A percentile compares a stretch with the other conserved stretches of the same genome.
phyloP scores from a whole-genome alignment of 495 filamentous ascomycete species.

The Schizothecium vesticola region DNA sequence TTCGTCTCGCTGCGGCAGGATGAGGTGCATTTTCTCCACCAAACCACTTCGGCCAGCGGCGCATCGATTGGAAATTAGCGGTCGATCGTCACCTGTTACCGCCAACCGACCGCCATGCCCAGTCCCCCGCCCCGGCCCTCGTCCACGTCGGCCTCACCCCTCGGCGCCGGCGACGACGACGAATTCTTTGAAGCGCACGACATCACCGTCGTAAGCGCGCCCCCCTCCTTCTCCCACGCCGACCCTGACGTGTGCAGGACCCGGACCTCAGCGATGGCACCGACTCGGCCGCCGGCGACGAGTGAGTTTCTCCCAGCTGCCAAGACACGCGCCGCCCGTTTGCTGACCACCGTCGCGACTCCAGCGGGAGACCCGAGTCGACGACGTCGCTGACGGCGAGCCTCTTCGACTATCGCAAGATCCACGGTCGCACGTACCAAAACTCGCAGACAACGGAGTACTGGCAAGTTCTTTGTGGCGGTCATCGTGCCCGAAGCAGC shows the following conservation, averaged over 20 bases:
- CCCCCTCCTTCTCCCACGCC: neutral
- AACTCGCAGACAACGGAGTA: constrained; percentile 25
- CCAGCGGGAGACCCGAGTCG: constrained; percentile 10
- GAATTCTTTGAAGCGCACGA: neutral
- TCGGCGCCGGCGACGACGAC: neutral
- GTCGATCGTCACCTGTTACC: neutral
- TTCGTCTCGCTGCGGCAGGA: neutral
- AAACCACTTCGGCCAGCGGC: neutral
- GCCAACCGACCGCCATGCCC: neutral
- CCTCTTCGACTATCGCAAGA: constrained; percentile 39
- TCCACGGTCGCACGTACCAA: constrained; percentile 38
- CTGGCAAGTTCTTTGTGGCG: constrained; percentile 18
- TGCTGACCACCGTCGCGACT: neutral
- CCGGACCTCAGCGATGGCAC: constrained; percentile 20
- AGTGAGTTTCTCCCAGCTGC: constrained; percentile 9
- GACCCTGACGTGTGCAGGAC: neutral
- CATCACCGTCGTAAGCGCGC: constrained; percentile 2
- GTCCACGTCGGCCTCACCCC: neutral
- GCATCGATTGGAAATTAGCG: neutral
- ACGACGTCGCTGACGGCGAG: constrained; percentile 42
- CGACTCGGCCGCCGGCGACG: constrained; percentile 36
- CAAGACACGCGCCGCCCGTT: neutral
- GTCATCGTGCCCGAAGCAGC: neutral
- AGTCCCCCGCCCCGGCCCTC: neutral
- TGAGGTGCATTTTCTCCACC: neutral